Evolutionary conservation across 306 rosid genomes (phyloP).

Genomic region (Cyamopsis tetragonoloba): DNA sequence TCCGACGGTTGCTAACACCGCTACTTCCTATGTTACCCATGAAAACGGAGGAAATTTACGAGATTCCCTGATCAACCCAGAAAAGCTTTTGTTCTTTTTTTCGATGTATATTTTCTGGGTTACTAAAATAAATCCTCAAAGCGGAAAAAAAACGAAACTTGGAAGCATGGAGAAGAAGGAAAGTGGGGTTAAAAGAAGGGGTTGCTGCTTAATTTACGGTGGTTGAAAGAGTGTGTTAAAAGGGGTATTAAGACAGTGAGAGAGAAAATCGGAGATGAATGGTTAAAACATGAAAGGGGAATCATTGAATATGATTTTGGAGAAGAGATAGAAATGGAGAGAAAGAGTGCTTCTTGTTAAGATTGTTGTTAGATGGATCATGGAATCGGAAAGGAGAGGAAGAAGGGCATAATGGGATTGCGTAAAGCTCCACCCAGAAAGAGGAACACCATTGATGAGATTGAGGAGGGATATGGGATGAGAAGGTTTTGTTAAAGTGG

Average conservation of each 20-base stretch:
- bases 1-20: slow-evolving; percentile 49
- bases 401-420: slow-evolving; percentile 62
- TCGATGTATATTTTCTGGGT: not conserved
- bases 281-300: not conserved
- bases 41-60: not conserved
- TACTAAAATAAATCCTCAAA: not conserved
- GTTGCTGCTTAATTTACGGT: not conserved
- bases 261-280: not conserved
- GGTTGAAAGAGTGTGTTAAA: slow-evolving; percentile 20
- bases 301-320: not conserved
- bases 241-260: not conserved
- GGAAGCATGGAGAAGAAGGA: not conserved
- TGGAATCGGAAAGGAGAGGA: not conserved
- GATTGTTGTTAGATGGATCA: not conserved
- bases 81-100: not conserved
- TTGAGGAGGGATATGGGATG: slow-evolving; percentile 17
- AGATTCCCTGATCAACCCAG: not conserved
- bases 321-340: not conserved
- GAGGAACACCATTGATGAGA: slow-evolving; percentile 32
- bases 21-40: slow-evolving; percentile 87
- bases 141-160: slow-evolving; percentile 3
- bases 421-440: slow-evolving; percentile 71
- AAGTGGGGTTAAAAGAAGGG: not conserved
- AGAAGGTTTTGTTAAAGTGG: slow-evolving; percentile 30
- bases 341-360: not conserved